Percentiles rank a stretch among this genome's conserved stretches.
Conservation (phyloP, 2,329 filamentous ascomycete species). For the Metarhizium sp. region DNA sequence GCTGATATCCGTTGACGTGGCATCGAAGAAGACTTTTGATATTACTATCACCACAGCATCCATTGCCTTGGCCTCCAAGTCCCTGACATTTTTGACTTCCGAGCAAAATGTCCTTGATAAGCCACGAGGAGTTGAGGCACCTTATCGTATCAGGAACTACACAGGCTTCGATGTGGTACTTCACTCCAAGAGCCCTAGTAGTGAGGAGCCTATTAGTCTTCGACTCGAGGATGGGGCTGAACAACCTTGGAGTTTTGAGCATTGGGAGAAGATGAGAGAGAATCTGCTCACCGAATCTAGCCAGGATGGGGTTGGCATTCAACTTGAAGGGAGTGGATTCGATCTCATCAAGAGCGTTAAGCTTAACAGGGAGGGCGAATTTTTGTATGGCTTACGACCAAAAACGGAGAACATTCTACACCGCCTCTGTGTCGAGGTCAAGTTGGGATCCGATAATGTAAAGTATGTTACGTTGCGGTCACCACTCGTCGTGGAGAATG, state of each 20-base stretch:
- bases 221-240: slow-evolving; percentile 84
- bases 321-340: slow-evolving; percentile 88
- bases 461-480: slow-evolving; percentile 96
- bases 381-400: slow-evolving; percentile 79
- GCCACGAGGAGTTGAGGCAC: slow-evolving; percentile 80
- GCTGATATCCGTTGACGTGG: slow-evolving; percentile 71
- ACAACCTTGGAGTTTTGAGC: slow-evolving; percentile 91
- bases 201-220: slow-evolving; percentile 60
- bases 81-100: slow-evolving; percentile 80
- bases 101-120: slow-evolving; percentile 84
- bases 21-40: slow-evolving; percentile 84
- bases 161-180: slow-evolving; percentile 86
- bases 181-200: slow-evolving; percentile 62
- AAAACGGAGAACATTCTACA: slow-evolving; percentile 80
- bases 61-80: slow-evolving; percentile 88
- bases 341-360: slow-evolving; percentile 81
- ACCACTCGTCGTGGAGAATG: slow-evolving; percentile 85
- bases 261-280: slow-evolving; percentile 93
- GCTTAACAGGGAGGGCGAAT: slow-evolving; percentile 90
- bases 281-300: slow-evolving; percentile 77
- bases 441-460: slow-evolving; percentile 85
- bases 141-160: slow-evolving; percentile 89
- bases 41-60: slow-evolving; percentile 87
- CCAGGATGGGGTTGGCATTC: slow-evolving; percentile 69
- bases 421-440: slow-evolving; percentile 84